These are phyloP conservation scores for Blastomyces percursus DNA, from an alignment of 2,329 filamentous ascomycete species.

Conservation along the genomic window DNA sequence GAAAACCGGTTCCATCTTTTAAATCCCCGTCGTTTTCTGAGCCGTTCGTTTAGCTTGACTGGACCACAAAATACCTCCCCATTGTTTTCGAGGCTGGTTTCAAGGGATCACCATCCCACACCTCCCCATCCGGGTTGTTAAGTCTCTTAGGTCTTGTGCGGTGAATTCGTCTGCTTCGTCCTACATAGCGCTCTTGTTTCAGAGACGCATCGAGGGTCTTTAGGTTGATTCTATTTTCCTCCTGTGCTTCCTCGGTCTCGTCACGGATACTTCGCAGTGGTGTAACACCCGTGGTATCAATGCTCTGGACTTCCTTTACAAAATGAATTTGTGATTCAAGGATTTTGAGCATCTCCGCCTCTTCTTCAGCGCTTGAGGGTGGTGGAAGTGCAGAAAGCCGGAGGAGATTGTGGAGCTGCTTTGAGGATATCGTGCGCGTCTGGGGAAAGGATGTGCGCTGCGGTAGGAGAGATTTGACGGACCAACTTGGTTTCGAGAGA, in stretches of 20 bases:
- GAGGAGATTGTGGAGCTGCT: constrained; percentile 71
- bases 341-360: constrained; percentile 59
- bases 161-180: constrained; percentile 38
- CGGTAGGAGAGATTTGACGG: constrained; percentile 63
- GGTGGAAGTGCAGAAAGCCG: constrained; percentile 77
- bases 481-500: constrained; percentile 69
- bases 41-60: constrained; percentile 27
- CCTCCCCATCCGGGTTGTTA: constrained; percentile 33
- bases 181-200: constrained; percentile 31
- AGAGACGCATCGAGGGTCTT: constrained; percentile 29
- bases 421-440: constrained; percentile 44
- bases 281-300: constrained; percentile 61
- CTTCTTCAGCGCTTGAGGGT: constrained; percentile 52
- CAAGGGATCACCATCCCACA: constrained; percentile 61
- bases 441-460: constrained; percentile 20
- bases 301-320: constrained; percentile 70
- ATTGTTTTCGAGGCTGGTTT: constrained; percentile 53
- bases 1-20: background rate
- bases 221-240: constrained; percentile 31
- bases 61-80: constrained; percentile 68
- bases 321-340: constrained; percentile 79
- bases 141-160: constrained; percentile 24
- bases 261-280: constrained; percentile 73
- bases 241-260: constrained; percentile 38
- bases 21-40: background rate